phyloP scores from a whole-genome alignment of 805 yeast species.

The Suhomyces sp. region DNA sequence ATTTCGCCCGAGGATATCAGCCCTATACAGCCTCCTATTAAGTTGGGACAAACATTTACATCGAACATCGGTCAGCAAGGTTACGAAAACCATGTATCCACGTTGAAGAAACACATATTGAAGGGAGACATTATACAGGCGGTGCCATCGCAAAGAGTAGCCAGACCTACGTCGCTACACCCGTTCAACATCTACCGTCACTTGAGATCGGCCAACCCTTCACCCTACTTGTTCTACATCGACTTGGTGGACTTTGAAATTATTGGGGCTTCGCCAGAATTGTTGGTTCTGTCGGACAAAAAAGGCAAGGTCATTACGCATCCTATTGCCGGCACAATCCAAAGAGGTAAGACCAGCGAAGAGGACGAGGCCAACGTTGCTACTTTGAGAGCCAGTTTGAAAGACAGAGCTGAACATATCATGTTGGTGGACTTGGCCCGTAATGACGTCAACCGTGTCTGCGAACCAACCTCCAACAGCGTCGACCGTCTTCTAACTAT shows the following conservation, averaged over 20 bases:
- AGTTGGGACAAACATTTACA: constrained; percentile 62
- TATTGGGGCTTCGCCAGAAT: constrained; percentile 97
- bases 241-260: constrained; percentile 90
- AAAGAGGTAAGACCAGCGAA: constrained; percentile 83
- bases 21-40: constrained; percentile 76
- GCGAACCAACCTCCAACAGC: constrained; percentile 76
- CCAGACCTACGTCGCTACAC: constrained; percentile 91
- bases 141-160: constrained; percentile 96
- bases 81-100: constrained; percentile 76
- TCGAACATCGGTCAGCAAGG: constrained; percentile 95
- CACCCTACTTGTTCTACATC: constrained; percentile 93
- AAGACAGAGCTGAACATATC: constrained; percentile 97
- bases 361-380: constrained; percentile 87
- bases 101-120: constrained; percentile 74
- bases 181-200: constrained; percentile 97
- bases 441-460: constrained; percentile 93
- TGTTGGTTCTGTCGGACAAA: constrained; percentile 76
- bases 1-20: constrained; percentile 45
- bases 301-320: constrained; percentile 81
- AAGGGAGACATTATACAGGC: constrained; percentile 96
- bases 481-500: constrained; percentile 88
- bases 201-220: constrained; percentile 92
- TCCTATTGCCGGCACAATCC: constrained; percentile 97
- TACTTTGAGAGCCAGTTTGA: constrained; percentile 67
- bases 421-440: constrained; percentile 98